phyloP scores from a whole-genome alignment of 2,329 filamentous ascomycete species.

The Stachybotrys elegans region DNA sequence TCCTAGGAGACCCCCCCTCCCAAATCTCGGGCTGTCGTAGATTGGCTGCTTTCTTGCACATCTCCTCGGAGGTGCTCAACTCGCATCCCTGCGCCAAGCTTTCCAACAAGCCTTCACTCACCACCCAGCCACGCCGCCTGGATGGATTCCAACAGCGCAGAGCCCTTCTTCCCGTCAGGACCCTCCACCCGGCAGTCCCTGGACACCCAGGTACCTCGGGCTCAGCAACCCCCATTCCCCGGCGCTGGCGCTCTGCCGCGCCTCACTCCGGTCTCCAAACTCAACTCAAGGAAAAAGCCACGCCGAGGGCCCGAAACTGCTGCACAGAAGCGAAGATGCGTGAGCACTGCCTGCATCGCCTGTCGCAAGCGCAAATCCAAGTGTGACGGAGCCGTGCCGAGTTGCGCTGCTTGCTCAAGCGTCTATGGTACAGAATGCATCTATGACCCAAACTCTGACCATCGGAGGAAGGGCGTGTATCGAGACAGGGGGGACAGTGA shows the following conservation, averaged over 20 bases:
- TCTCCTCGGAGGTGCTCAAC: slow-evolving; percentile 2
- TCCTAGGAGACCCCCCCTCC: too few species aligned
- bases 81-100: background rate
- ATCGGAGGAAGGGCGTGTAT: slow-evolving; percentile 93
- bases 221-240: too few species aligned
- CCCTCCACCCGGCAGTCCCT: background rate
- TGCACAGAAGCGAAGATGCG: slow-evolving; percentile 66
- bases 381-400: slow-evolving; percentile 87
- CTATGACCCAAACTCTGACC: slow-evolving; percentile 94
- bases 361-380: slow-evolving; percentile 77
- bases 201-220: too few species aligned
- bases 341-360: slow-evolving; percentile 80
- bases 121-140: background rate
- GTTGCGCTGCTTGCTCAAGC: slow-evolving; percentile 91
- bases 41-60: too few species aligned
- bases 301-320: slow-evolving; percentile 42
- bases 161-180: background rate
- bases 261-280: slow-evolving; percentile 9
- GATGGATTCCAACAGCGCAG: background rate
- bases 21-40: too few species aligned
- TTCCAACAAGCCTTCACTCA: background rate
- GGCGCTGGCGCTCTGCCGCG: background rate
- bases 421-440: slow-evolving; percentile 89
- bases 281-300: slow-evolving; percentile 41
- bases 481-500: slow-evolving; percentile 86